Percentiles rank a stretch among this genome's conserved stretches.
Evolutionary conservation across 2,329 filamentous ascomycete genomes (phyloP).

Genomic region (Botryosphaeria dothidea): DNA sequence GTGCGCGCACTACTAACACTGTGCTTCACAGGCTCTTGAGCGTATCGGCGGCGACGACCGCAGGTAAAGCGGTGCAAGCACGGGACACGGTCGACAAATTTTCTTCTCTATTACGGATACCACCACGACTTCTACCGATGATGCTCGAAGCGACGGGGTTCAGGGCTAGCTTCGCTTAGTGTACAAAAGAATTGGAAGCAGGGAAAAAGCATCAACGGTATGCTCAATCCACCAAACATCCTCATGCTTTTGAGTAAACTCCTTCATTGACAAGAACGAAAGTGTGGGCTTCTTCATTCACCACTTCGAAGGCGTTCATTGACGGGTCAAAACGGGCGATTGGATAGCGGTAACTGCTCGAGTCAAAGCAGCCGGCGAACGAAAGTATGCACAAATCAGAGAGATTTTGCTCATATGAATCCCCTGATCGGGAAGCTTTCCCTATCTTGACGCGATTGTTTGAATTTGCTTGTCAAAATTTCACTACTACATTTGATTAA

Average conservation of each 20-base stretch:
- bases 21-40: slow-evolving; percentile 34
- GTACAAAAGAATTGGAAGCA: slow-evolving; percentile 10
- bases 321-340: neutral
- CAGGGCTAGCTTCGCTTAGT: slow-evolving; percentile 2
- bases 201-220: slow-evolving; percentile 10
- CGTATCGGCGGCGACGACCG: slow-evolving; percentile 35
- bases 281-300: neutral
- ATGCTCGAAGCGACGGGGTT: slow-evolving; percentile 2
- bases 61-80: slow-evolving; percentile 18
- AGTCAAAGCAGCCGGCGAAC: neutral
- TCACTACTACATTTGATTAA: neutral
- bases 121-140: neutral
- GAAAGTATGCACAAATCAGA: neutral
- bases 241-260: slow-evolving; percentile 2
- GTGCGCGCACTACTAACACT: neutral
- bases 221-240: neutral
- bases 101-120: slow-evolving; percentile 9
- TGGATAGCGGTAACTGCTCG: neutral
- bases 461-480: neutral
- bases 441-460: neutral
- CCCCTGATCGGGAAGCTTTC: too few relatives aligned
- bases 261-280: slow-evolving; percentile 1
- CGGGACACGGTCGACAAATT: neutral
- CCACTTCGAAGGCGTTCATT: neutral
- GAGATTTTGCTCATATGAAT: too few relatives aligned